These are phyloP conservation scores for Venturia oleaginea DNA, from an alignment of 2,329 filamentous ascomycete genomes.

Conservation along the genomic window DNA sequence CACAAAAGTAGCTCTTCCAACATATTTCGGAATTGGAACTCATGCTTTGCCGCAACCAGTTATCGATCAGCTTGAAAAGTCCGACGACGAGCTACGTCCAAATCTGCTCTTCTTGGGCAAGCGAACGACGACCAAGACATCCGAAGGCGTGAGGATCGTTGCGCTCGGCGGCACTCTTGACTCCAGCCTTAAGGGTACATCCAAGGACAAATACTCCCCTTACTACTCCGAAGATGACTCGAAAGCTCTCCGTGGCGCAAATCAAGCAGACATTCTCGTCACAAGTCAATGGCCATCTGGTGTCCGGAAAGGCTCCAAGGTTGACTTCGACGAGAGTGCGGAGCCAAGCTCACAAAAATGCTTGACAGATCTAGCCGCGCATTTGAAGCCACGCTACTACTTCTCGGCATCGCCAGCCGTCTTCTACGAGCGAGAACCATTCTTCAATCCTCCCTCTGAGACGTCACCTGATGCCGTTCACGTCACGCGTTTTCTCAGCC, in stretches of 20 bases:
- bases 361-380: slow-evolving; percentile 67
- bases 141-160: slow-evolving; percentile 82
- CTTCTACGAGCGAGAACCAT: slow-evolving; percentile 89
- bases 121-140: slow-evolving; percentile 77
- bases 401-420: slow-evolving; percentile 61
- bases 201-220: slow-evolving; percentile 59
- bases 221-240: slow-evolving; percentile 71
- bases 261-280: slow-evolving; percentile 75
- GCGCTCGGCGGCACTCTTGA: slow-evolving; percentile 69
- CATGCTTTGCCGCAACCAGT: slow-evolving; percentile 62
- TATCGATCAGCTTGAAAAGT: slow-evolving; percentile 62
- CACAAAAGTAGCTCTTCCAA: slow-evolving; percentile 67
- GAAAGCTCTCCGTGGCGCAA: slow-evolving; percentile 63
- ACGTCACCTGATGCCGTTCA: slow-evolving; percentile 42
- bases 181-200: slow-evolving; percentile 50
- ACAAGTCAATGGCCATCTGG: slow-evolving; percentile 78
- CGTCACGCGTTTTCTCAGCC: slow-evolving; percentile 82
- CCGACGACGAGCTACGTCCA: slow-evolving; percentile 65
- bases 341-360: slow-evolving; percentile 47
- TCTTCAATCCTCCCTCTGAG: slow-evolving; percentile 56
- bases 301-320: slow-evolving; percentile 60
- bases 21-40: slow-evolving; percentile 80
- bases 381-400: slow-evolving; percentile 86
- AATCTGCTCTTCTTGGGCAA: slow-evolving; percentile 89
- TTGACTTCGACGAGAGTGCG: slow-evolving; percentile 42